Percentiles rank a stretch among this genome's conserved stretches.
phyloP scores from a whole-genome alignment of 371 early-diverging fungal species.

The Choanephora cucurbitarum region DNA sequence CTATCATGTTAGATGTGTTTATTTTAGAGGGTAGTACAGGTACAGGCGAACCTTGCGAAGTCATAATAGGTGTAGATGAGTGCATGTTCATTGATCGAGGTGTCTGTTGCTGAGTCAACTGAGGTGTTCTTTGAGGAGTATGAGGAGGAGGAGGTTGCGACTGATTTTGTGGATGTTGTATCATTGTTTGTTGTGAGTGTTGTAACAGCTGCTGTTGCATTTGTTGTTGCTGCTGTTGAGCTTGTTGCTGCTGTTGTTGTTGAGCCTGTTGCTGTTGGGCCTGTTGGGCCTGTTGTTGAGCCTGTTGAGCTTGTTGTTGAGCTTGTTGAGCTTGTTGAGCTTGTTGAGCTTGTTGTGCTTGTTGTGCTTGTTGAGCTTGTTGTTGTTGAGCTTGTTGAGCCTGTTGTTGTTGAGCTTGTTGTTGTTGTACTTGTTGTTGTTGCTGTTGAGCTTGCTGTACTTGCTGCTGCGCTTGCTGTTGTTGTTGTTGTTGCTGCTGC shows the following conservation, averaged over 20 bases:
- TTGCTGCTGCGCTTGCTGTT: conserved; percentile 11
- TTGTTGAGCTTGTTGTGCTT: conserved; percentile 14
- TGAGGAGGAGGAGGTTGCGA: conserved; percentile 4
- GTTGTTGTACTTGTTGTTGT: conserved; percentile 18
- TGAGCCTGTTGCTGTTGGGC: conserved; percentile 11
- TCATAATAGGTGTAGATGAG: conserved; percentile 35
- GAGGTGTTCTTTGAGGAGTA: conserved; percentile 9
- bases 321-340: conserved; percentile 2
- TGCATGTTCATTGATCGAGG: conserved; percentile 4
- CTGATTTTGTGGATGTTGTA: conserved; percentile 11
- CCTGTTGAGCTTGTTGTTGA: conserved; percentile 9
- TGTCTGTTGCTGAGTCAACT: conserved; percentile 9
- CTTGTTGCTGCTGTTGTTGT: conserved; percentile 6
- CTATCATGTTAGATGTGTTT: conserved; percentile 1
- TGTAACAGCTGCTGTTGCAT: conserved; percentile 3
- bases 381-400: conserved; percentile 5
- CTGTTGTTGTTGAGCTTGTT: conserved; percentile 12
- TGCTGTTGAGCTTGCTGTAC: conserved; percentile 13
- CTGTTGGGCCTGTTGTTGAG: conserved; percentile 13
- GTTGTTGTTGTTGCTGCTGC: conserved; percentile 8
- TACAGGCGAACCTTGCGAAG: conserved; percentile 24
- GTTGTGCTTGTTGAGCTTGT: conserved; percentile 8
- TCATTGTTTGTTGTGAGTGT: conserved; percentile 10
- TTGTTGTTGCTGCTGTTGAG: neutral
- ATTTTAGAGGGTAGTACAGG: conserved; percentile 10